phyloP scores from a whole-genome alignment of 1,284 basidiomycete species.

The Pholiota adiposa region DNA sequence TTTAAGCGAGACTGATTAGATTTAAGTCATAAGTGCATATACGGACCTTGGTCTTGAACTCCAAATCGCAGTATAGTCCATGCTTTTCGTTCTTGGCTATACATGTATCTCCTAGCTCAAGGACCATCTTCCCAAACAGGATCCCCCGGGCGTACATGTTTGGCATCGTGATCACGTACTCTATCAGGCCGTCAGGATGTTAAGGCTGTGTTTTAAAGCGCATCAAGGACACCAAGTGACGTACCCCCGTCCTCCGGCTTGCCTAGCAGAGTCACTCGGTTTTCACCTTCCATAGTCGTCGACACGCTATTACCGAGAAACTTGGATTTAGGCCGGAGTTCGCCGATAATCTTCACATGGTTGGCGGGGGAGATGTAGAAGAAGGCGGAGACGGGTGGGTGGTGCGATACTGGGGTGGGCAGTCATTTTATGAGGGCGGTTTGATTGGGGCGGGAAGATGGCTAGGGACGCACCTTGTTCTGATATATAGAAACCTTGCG shows the following conservation, averaged over 20 bases:
- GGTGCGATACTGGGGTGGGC: constrained; percentile 76
- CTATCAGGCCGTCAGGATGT: constrained; percentile 38
- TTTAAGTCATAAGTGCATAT: neutral
- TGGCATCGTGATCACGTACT: constrained; percentile 91
- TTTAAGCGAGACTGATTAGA: neutral
- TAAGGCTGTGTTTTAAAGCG: constrained; percentile 9
- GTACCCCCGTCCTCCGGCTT: constrained; percentile 84
- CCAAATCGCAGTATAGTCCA: constrained; percentile 81
- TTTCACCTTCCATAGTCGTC: constrained; percentile 96
- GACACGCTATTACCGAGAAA: constrained; percentile 97
- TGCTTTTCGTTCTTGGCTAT: constrained; percentile 84
- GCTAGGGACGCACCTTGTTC: constrained; percentile 75
- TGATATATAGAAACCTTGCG: constrained; percentile 94
- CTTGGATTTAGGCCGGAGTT: constrained; percentile 93
- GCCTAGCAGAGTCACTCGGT: constrained; percentile 81
- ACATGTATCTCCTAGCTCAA: constrained; percentile 93
- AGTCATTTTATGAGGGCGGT: neutral
- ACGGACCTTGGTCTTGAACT: constrained; percentile 94
- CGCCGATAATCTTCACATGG: constrained; percentile 83
- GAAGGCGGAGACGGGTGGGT: constrained; percentile 96
- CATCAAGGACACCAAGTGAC: constrained; percentile 27
- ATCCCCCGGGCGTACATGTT: constrained; percentile 99
- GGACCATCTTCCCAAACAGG: constrained; percentile 96
- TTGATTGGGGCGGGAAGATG: constrained; percentile 1
- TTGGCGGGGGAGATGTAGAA: constrained; percentile 97